These are phyloP conservation scores for Wickerhamomyces canadensis DNA, from an alignment of 805 yeast genomes.

Conservation along the genomic window DNA sequence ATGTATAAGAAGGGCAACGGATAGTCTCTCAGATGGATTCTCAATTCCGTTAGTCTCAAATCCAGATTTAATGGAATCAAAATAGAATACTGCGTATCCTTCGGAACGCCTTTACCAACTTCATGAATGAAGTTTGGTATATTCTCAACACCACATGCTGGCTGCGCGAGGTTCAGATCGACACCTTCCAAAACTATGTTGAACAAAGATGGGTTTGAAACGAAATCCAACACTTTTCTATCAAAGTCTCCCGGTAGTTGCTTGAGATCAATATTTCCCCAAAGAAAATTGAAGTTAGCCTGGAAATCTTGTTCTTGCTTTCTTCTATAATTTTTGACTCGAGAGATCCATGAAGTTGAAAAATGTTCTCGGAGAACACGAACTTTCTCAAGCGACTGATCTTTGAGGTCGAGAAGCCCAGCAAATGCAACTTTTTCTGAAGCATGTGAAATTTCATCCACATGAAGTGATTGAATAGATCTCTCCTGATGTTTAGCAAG, in stretches of 20 bases:
- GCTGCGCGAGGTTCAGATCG: conserved; percentile 42
- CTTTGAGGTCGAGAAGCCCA: conserved; percentile 1
- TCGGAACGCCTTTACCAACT: conserved; percentile 81
- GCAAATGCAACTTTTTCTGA: too few species aligned
- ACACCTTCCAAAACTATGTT: conserved; percentile 44
- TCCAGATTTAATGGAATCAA: conserved; percentile 60
- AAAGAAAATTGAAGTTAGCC: conserved; percentile 33
- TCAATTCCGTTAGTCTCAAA: conserved; percentile 50
- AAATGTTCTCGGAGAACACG: conserved; percentile 37
- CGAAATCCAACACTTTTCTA: conserved; percentile 41
- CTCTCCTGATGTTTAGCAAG: background rate
- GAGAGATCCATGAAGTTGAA: conserved; percentile 65
- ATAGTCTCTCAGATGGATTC: conserved; percentile 76
- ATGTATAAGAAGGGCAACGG: conserved; percentile 79
- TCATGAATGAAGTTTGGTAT: conserved; percentile 59
- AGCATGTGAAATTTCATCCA: too few species aligned
- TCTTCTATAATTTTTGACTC: conserved; percentile 44
- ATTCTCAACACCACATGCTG: conserved; percentile 43
- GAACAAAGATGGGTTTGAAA: conserved; percentile 47
- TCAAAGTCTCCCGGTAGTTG: conserved; percentile 35
- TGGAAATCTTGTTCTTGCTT: conserved; percentile 35
- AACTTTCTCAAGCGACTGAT: conserved; percentile 4
- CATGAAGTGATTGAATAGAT: too few species aligned
- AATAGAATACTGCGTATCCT: conserved; percentile 60
- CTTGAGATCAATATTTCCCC: conserved; percentile 33